Percentiles rank a stretch among this genome's conserved stretches.
These are phyloP conservation scores for Saturnispora ahearnii DNA, from an alignment of 805 yeast genomes.

Conservation along the genomic window DNA sequence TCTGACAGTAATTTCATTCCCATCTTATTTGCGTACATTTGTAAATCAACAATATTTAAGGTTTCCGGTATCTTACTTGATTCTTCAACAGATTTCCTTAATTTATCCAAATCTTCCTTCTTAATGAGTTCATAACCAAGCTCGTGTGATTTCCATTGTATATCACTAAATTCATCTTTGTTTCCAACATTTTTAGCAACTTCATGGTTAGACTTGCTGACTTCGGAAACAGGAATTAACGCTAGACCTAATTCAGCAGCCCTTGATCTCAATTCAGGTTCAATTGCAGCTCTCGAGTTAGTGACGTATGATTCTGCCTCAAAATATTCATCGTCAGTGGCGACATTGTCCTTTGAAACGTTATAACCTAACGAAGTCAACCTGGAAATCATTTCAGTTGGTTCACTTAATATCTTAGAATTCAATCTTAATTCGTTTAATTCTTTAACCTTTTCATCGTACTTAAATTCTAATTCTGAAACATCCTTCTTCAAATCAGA, in stretches of 20 bases:
- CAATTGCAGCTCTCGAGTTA: conserved; percentile 1
- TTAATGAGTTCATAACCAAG: conserved; percentile 17
- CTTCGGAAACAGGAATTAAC: conserved; percentile 25
- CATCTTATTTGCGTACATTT: conserved; percentile 20
- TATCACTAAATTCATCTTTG: conserved; percentile 3
- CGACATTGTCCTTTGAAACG: not conserved
- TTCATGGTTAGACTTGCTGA: conserved; percentile 17
- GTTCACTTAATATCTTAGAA: conserved; percentile 15
- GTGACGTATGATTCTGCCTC: conserved; percentile 4
- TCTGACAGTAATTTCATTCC: conserved; percentile 29
- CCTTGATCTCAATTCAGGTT: conserved; percentile 21
- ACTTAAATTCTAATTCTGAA: conserved; percentile 1
- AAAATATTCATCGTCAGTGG: conserved; percentile 1
- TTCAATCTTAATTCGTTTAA: conserved; percentile 15
- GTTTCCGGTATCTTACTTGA: conserved; percentile 8
- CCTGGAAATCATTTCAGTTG: conserved; percentile 2
- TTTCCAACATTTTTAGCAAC: conserved; percentile 17
- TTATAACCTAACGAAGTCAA: conserved; percentile 10
- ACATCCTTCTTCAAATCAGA: conserved; percentile 9
- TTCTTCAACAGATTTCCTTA: conserved; percentile 8
- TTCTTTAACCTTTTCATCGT: conserved; percentile 6
- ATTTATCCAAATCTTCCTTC: conserved; percentile 10
- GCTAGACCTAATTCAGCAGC: conserved; percentile 24
- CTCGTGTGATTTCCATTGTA: conserved; percentile 12
- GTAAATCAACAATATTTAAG: conserved; percentile 11